Evolutionary conservation across 768 basidiomycete species (phyloP), one percentile per base, ranked within the genome.

Genomic region (Trametopsis cervina): DNA sequence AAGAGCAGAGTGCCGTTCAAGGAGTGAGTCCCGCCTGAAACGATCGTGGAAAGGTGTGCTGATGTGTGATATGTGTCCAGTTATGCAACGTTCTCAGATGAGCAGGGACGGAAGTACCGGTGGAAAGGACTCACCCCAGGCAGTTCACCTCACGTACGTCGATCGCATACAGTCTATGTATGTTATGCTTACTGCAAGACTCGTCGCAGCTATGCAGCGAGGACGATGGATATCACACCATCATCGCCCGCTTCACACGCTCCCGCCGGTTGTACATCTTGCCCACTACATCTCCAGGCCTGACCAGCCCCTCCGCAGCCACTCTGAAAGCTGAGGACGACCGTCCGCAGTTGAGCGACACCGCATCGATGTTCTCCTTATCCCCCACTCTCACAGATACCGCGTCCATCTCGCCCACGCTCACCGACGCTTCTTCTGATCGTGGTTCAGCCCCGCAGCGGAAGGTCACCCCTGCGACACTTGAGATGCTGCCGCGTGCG

Each of bases 91-190:
- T 67, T 73, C 52, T 51, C 63, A 35, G 70, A 70, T 49, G 53
- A 60, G 13, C 42, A 43, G 6, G 66, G 65, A 3, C 59, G 66
- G 36, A 62, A 61, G 24, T 70, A 66, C 49, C 71, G 67, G 49
- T 74, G 72, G 73, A 71, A 69, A 42, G 70, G 69, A 7, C 65
- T 65, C 49, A 60, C 56, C 10, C 57, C 66, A 9, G 71, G 71
- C 7, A 44, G 62, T 20, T 37, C 60, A 10, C 58, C 72, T n/a
- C 62, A 68, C 60, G 71, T 67, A 42, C 25, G 61, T 38, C 33
- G 35, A 10, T 12, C 17, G 40, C 24, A 27, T 10, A 26, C 44
- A 38, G n/a, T 21, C 44, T 35, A 35, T 35, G 17, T 10, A 18
- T 40, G 15, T n/a, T 9, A 40, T n/a, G 25, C 43, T 20, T 13